These are phyloP conservation scores for Lepraria neglecta DNA, from an alignment of 495 filamentous ascomycete species.

Conservation along the genomic window DNA sequence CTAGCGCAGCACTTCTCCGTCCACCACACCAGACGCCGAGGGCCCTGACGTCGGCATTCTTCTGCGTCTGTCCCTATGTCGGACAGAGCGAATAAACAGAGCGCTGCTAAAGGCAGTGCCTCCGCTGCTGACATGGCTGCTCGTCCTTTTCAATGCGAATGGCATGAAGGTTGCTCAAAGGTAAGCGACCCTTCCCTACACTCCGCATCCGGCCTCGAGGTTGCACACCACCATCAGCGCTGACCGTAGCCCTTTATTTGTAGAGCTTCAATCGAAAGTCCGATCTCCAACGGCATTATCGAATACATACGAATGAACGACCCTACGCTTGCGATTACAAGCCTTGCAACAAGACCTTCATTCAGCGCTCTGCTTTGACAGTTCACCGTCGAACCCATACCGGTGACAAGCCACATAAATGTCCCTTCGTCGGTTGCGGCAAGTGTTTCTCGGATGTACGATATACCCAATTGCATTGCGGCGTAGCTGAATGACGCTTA, in stretches of 20 bases:
- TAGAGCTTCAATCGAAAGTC: constrained; percentile 93
- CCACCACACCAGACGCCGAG: not conserved
- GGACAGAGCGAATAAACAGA: constrained; percentile 20
- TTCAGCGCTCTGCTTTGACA: constrained; percentile 80
- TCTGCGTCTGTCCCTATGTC: constrained; percentile 12
- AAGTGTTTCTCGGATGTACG: constrained; percentile 81
- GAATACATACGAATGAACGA: constrained; percentile 86
- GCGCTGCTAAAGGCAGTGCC: constrained; percentile 13
- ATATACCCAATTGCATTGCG: constrained; percentile 8
- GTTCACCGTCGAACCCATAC: constrained; percentile 85
- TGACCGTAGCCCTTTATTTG: constrained; percentile 9
- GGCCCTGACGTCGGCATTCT: not conserved
- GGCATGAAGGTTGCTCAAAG: constrained; percentile 24
- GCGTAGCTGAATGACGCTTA: constrained; percentile 24
- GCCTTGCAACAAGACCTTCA: constrained; percentile 81
- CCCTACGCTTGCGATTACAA: constrained; percentile 66
- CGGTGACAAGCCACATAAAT: constrained; percentile 83
- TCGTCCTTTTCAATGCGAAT: constrained; percentile 26
- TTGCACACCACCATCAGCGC: not conserved
- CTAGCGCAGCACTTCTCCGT: constrained; percentile 1
- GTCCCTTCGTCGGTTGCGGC: constrained; percentile 69
- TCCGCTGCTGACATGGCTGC: constrained; percentile 19
- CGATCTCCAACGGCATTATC: constrained; percentile 78
- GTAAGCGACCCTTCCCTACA: constrained; percentile 11
- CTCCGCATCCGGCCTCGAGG: not conserved